Evolutionary conservation across 768 basidiomycete species (phyloP).

Genomic region (Lentinula sp.): DNA sequence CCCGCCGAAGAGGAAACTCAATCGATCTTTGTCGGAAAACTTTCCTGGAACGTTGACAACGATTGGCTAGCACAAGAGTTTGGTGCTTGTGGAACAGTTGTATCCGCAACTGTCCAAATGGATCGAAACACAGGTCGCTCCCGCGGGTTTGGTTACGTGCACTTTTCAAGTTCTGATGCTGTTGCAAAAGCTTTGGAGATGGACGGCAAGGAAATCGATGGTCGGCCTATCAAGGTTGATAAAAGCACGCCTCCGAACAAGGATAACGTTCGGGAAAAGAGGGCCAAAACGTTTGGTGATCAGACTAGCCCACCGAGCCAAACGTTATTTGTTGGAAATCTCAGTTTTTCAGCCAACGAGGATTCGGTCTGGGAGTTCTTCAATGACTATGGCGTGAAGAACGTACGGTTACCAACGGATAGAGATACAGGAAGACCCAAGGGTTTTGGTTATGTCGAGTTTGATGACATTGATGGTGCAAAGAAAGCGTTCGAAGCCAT

Average conservation of each 20-base stretch:
- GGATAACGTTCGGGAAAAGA: slow-evolving; percentile 51
- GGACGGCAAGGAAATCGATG: slow-evolving; percentile 88
- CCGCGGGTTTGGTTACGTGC: slow-evolving; percentile 81
- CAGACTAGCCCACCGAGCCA: slow-evolving; percentile 52
- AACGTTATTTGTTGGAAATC: slow-evolving; percentile 87
- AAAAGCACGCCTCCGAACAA: slow-evolving; percentile 62
- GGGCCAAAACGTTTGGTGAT: slow-evolving; percentile 71
- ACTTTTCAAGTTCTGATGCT: slow-evolving; percentile 63
- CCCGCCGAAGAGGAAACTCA: slow-evolving; percentile 37
- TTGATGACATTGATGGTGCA: slow-evolving; percentile 72
- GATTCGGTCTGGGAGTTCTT: slow-evolving; percentile 89
- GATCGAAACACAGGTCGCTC: slow-evolving; percentile 79
- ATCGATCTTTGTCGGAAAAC: slow-evolving; percentile 85
- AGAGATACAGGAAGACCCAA: slow-evolving; percentile 86
- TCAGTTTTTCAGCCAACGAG: slow-evolving; percentile 75
- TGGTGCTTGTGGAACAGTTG: slow-evolving; percentile 80
- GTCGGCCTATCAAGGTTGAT: slow-evolving; percentile 83
- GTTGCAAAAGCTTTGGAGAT: slow-evolving; percentile 77
- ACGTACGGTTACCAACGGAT: slow-evolving; percentile 88
- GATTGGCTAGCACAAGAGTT: slow-evolving; percentile 94
- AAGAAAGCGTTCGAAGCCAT: slow-evolving; percentile 72
- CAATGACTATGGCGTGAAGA: slow-evolving; percentile 83
- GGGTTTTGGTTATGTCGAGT: slow-evolving; percentile 97
- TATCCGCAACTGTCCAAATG: slow-evolving; percentile 82
- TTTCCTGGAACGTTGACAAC: slow-evolving; percentile 97